Percentiles rank a stretch among this genome's conserved stretches.
Conservation (phyloP, 2,329 filamentous ascomycete genomes). For the Microcyclospora pomicola region DNA sequence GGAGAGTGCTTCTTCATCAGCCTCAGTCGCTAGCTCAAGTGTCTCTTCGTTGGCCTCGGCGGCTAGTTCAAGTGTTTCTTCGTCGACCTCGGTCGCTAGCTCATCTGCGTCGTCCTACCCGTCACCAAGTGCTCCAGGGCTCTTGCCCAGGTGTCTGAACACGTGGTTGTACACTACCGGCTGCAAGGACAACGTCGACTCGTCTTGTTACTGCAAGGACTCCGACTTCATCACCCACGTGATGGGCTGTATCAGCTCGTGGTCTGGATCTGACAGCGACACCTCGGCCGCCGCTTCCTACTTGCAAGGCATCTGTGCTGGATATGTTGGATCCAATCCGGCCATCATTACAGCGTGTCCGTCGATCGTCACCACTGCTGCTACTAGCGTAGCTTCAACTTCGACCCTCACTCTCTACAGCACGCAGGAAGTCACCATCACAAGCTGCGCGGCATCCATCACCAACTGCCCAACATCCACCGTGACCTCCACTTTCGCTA, state of each 20-base stretch:
- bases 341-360: slow-evolving; percentile 66
- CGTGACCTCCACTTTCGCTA: slow-evolving; percentile 25
- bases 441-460: slow-evolving; percentile 26
- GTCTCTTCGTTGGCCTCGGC: slow-evolving; percentile 1
- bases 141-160: slow-evolving; percentile 81
- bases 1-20: background rate
- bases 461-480: slow-evolving; percentile 27
- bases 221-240: slow-evolving; percentile 62
- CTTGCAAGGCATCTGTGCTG: slow-evolving; percentile 83
- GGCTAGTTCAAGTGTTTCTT: background rate
- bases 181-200: slow-evolving; percentile 75
- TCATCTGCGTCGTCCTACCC: slow-evolving; percentile 5
- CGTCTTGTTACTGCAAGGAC: slow-evolving; percentile 75
- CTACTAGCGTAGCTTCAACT: slow-evolving; percentile 6
- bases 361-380: slow-evolving; percentile 15
- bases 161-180: slow-evolving; percentile 65
- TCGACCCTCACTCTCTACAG: slow-evolving; percentile 25
- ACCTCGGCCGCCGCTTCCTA: slow-evolving; percentile 61
- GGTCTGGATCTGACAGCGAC: slow-evolving; percentile 53
- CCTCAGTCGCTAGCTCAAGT: background rate
- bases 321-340: slow-evolving; percentile 63
- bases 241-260: slow-evolving; percentile 66
- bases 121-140: slow-evolving; percentile 41
- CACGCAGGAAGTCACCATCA: slow-evolving; percentile 31
- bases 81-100: background rate